Percentiles rank a stretch among this genome's conserved stretches.
Conservation (phyloP, 257 asterid genomes). For the Mitragyna speciosa region DNA sequence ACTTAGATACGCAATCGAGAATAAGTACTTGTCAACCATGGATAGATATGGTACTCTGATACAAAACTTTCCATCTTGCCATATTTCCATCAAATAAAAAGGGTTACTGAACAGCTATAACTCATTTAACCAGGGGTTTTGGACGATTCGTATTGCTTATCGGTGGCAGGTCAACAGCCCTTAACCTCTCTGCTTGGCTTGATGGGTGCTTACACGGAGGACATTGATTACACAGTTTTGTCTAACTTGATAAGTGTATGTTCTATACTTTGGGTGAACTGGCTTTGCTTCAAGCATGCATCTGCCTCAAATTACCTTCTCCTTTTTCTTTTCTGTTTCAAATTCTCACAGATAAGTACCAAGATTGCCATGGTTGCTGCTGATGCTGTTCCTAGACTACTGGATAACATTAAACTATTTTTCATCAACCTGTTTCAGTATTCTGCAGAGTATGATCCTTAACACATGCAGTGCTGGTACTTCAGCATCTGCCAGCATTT, state of each 20-base stretch:
- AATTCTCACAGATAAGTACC: constrained; percentile 59
- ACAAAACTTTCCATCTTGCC: constrained; percentile 1
- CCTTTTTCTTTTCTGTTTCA: constrained; percentile 15
- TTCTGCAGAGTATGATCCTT: constrained; percentile 71
- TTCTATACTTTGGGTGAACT: constrained; percentile 24
- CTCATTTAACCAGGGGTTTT: constrained; percentile 67
- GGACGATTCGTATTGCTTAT: constrained; percentile 82
- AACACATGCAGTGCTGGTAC: not conserved
- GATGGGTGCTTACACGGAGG: constrained; percentile 88
- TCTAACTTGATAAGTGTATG: constrained; percentile 73
- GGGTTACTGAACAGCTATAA: constrained; percentile 17
- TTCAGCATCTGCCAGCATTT: constrained; percentile 1
- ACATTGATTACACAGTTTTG: constrained; percentile 70
- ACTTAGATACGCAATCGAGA: constrained; percentile 81
- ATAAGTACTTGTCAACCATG: constrained; percentile 58
- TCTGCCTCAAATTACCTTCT: constrained; percentile 9
- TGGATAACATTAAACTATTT: constrained; percentile 60
- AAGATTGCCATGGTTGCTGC: constrained; percentile 63
- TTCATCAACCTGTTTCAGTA: constrained; percentile 81
- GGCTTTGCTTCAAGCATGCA: not conserved
- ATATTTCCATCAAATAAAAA: not conserved
- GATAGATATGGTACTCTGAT: constrained; percentile 68
- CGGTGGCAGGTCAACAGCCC: constrained; percentile 81
- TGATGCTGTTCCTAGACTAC: constrained; percentile 74
- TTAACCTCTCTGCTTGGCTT: constrained; percentile 73